Evolutionary conservation across 2,329 filamentous ascomycete genomes (phyloP), one percentile per base, ranked within the genome.

Genomic region (Keithomyces neogunnii): DNA sequence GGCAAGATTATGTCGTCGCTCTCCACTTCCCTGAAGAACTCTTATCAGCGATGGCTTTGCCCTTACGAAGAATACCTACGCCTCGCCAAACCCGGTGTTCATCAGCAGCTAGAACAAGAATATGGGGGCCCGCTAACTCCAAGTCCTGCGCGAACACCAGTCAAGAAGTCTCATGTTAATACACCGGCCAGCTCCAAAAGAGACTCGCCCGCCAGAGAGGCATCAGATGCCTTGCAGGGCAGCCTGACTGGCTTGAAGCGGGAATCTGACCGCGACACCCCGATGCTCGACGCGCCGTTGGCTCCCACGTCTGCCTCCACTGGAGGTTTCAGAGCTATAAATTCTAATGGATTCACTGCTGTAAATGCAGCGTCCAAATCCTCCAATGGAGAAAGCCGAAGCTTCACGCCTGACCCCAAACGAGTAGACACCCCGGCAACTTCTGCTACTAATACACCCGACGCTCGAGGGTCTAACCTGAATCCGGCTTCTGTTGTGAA

Each of bases 1-100:
- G 93, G 93, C 65, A 99, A 99, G 74, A 99, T 99, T 56, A 99
- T 99, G 93, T 97, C 92, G 2, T 97, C 93, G 7, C 74, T 99
- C 45, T 99, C 93, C 5, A 99, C 93, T 0, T 97, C 93, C 4
- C 78, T 99, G 42, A 99, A 97, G 68, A 99, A 99, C 68, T 97
- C 93, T 0, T 99, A 95, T 62, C 90, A 96, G 66, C 85, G 92
- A 70, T 99, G 93, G 89, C 82, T 99, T 3, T 89, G 90, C 63
- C 93, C 93, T 0, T 99, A 97, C 61, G 93, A 99, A 68, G 90
- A 97, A 56, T 99, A 96, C 65, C 73, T 99, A 43, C 82, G 88
- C 49, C 75, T 92, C 11, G 92, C 89, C 49, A 97, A 96, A 66
- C 93, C 93, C 3, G 89, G 90, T 32, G 91, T 97, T n/a, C 92